Conservation (phyloP, 345 rosid species). For the Anacardium occidentale region DNA sequence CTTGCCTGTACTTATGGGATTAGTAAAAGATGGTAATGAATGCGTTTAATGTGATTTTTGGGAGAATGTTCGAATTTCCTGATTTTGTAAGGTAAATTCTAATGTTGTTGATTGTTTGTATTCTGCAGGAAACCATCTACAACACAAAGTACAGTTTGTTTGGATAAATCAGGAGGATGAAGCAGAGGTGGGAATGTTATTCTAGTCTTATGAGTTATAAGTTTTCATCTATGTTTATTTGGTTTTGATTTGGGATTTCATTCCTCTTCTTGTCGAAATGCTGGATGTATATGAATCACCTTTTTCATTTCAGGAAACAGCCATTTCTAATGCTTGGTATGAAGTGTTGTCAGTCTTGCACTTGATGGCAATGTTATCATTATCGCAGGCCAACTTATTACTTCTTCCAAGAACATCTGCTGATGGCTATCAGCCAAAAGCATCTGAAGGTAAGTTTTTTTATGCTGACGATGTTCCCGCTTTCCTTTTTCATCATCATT, state of each 20-base stretch:
- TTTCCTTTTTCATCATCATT: not conserved
- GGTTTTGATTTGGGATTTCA: slow-evolving; percentile 13
- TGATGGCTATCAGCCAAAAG: slow-evolving; percentile 79
- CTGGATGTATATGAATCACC: slow-evolving; percentile 17
- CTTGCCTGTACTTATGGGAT: slow-evolving; percentile 87
- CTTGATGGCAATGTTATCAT: slow-evolving; percentile 87
- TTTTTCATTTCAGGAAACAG: slow-evolving; percentile 66
- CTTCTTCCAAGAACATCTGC: slow-evolving; percentile 87
- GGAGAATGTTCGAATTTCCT: slow-evolving; percentile 14
- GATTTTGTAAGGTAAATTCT: not conserved
- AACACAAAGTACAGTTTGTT: slow-evolving; percentile 71
- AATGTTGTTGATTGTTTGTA: slow-evolving; percentile 7
- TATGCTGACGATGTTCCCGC: slow-evolving; percentile 7
- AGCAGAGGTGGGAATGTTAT: slow-evolving; percentile 57
- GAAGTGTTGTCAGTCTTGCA: slow-evolving; percentile 96
- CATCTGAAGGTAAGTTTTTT: slow-evolving; percentile 75
- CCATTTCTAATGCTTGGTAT: slow-evolving; percentile 86
- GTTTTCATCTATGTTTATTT: not conserved
- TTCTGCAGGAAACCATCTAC: slow-evolving; percentile 66
- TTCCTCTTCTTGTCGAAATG: slow-evolving; percentile 16
- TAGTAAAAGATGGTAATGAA: slow-evolving; percentile 75
- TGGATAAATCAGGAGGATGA: slow-evolving; percentile 98
- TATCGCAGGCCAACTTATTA: slow-evolving; percentile 86
- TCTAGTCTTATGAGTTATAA: not conserved
- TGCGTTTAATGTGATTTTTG: slow-evolving; percentile 1